Base-by-base conservation (phyloP, 2,329 filamentous ascomycete genomes). In the Peltaster fructicola region DNA sequence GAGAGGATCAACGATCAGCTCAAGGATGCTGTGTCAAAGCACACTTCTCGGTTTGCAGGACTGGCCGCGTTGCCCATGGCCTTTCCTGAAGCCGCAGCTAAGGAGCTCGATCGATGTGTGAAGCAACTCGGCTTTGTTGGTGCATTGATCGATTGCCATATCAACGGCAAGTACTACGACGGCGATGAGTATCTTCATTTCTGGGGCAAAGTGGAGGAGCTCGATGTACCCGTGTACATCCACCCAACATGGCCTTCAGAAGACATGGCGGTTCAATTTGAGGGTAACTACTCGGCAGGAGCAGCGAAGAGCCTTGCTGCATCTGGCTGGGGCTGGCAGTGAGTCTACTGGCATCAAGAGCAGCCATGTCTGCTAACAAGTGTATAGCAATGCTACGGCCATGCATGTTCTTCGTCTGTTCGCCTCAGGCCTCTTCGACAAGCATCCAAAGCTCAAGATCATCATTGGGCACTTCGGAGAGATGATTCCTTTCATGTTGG, bases 401-500 rank as follows among this genome's bases (percentile, higher is more conserved):
- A 37, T 65, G 15, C 57, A 61, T 24, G 34, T 65, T 6, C 35
- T 66, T 9, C 47, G 53, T 8, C 50, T 72, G 2, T 69, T 55
- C 34, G 56, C 59, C 1, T 47, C 52, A 0, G 63, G 64, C 2
- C 36, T 68, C 2, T 72, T 72, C 32, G 66, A 70, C 39, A 45
- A 51, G 4, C 61, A 58, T 20, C 64, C 65, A 0, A 45, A 39
- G 11, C 39, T 72, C 6, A 68, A 68, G 37, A 48, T 72, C 22
- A 48, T 70, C 7, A 46, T 68, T 15, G 63, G 63, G 1, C 64
- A 68, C 38, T 61, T 65, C 47, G 63, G 63, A 8, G 63, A 68
- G 44, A 56, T 65, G 53, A 40, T 72, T 0, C 65, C 68, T 0
- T 69, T 63, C 34, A 57, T 63, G 48, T 45, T 70, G 7, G 56